Percentiles rank a stretch among this genome's conserved stretches.
phyloP scores from a whole-genome alignment of 2,329 filamentous ascomycete species.

The Dactylellina drechsleri region DNA sequence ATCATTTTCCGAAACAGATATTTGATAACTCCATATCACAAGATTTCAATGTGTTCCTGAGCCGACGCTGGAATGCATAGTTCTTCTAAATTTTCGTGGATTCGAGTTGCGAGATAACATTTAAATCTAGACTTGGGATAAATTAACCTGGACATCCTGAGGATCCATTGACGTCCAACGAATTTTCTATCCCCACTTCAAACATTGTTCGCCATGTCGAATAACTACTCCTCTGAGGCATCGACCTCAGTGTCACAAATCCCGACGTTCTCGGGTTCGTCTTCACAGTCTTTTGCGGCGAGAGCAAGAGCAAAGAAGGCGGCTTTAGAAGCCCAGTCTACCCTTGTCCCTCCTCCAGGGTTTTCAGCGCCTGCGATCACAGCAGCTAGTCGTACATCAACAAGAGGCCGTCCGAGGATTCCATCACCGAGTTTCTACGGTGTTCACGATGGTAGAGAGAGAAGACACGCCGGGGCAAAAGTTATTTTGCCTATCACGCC shows the following conservation, averaged over 20 bases:
- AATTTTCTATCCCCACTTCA: constrained; percentile 3
- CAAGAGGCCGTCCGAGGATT: constrained; percentile 28
- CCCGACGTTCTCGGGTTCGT: constrained; percentile 26
- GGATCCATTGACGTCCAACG: neutral
- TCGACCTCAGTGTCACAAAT: constrained; percentile 47
- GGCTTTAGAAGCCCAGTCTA: constrained; percentile 31
- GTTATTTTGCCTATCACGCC: constrained; percentile 37
- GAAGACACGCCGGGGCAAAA: constrained; percentile 33
- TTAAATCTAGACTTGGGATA: constrained; percentile 10
- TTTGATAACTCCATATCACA: neutral
- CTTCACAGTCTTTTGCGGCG: constrained; percentile 33
- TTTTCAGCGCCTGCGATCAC: constrained; percentile 19
- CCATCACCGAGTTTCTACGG: constrained; percentile 46
- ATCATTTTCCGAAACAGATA: neutral
- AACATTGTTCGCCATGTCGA: constrained; percentile 29
- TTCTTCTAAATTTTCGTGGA: constrained; percentile 25
- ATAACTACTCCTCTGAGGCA: constrained; percentile 31
- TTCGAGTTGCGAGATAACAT: constrained; percentile 53
- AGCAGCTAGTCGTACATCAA: constrained; percentile 1
- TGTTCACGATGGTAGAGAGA: constrained; percentile 32
- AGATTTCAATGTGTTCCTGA: constrained; percentile 44
- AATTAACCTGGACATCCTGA: neutral
- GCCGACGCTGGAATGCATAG: constrained; percentile 52
- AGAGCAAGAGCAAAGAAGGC: constrained; percentile 43
- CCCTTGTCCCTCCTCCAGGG: constrained; percentile 35